Base-by-base conservation (phyloP, 805 yeast genomes). In the Candida argentea region DNA sequence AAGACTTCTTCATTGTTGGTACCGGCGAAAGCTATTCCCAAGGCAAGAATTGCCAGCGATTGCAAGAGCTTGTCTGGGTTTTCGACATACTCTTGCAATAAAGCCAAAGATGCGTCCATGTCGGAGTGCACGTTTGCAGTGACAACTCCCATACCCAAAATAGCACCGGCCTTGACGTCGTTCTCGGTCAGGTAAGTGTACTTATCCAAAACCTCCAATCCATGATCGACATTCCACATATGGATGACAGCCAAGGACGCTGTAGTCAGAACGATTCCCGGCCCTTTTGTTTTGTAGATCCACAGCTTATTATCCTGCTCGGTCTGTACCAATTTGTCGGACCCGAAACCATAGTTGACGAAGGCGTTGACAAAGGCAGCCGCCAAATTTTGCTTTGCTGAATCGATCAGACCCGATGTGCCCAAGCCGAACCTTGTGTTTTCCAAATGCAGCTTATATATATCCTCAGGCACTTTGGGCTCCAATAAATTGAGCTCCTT, bases 1-100 rank as follows among this genome's bases (percentile, higher is more conserved):
- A 80, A 62, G 15, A 91, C 75, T 36, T 82, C 94, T 44, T 78
- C 86, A 44, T 91, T 81, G 36, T 83, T 76, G 19, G 95, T 80
- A 5, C 98, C 98, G 4, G 97, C 89, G 56, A 83, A 91, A 1
- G 97, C 89, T 42, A 91, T 70, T 26, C 97, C 96, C 32, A 91
- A 65, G 39, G 98, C 97, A 32, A 81, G 70, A 26, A 91, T 80
- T 4, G 97, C 84, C 5, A 95, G 71, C 4, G 86, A 66, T 36
- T 83, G 76, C 39, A 83, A 65, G 30, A 73, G 60, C 34, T 70
- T 65, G 39, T 73, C 75, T 6, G 75, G 55, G 41, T 75, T 81
- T 27, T 70, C 65, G 16, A 83, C 78, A 45, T 81, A 83, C 38
- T 89, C 97, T 53, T 77, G 85, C 38, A 91, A 67, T 40, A 91